These are phyloP conservation scores for Hypoxylon sp. DNA, from an alignment of 2,329 filamentous ascomycete species.

Conservation along the genomic window DNA sequence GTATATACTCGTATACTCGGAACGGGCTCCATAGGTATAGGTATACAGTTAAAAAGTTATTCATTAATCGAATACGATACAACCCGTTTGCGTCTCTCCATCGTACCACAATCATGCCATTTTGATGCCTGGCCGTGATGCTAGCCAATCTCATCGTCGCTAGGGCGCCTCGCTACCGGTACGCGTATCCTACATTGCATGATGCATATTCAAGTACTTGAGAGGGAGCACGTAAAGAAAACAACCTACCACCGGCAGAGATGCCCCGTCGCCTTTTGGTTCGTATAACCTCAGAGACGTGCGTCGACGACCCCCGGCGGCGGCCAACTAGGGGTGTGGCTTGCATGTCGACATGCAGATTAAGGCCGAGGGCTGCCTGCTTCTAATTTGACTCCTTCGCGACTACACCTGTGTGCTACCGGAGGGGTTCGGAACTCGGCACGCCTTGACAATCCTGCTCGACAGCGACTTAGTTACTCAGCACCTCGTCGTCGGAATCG, in stretches of 20 bases:
- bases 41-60: constrained; percentile 17
- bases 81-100: constrained; percentile 9
- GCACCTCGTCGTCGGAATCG: background rate
- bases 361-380: background rate
- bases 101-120: constrained; percentile 38
- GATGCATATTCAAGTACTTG: constrained; percentile 19
- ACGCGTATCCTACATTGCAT: constrained; percentile 23
- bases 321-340: constrained; percentile 8
- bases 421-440: background rate
- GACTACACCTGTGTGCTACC: background rate
- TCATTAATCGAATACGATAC: constrained; percentile 17
- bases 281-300: constrained; percentile 3
- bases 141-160: constrained; percentile 15
- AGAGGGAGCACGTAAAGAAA: constrained; percentile 14
- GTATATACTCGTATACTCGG: constrained; percentile 10
- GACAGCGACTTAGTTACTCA: background rate
- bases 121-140: background rate
- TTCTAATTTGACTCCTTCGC: background rate
- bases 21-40: background rate
- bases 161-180: constrained; percentile 17
- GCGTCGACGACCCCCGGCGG: background rate
- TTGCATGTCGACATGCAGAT: background rate
- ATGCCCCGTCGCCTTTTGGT: constrained; percentile 9
- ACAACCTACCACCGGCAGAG: background rate
- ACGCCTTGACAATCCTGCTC: background rate